Conservation (phyloP, 495 filamentous ascomycete genomes). For the Penicillium tannophilum region DNA sequence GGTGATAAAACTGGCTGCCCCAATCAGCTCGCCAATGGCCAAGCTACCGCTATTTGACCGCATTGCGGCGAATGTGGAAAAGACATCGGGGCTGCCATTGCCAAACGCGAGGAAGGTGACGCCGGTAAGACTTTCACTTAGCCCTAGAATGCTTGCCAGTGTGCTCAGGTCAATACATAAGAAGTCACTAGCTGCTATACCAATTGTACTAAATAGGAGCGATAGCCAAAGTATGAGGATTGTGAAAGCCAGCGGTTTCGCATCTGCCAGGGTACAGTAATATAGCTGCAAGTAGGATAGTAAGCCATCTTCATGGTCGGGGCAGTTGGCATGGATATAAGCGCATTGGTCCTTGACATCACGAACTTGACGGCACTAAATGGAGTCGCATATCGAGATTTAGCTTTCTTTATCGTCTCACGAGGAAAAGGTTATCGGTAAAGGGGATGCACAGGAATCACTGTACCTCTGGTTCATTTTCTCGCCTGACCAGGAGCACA, state of each 20-base stretch:
- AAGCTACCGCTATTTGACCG: conserved; percentile 92
- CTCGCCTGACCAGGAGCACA: conserved; percentile 25
- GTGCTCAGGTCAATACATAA: conserved; percentile 97
- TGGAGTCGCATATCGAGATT: conserved; percentile 22
- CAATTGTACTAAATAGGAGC: conserved; percentile 94
- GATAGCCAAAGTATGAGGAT: conserved; percentile 81
- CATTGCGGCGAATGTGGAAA: conserved; percentile 98
- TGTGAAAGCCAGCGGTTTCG: conserved; percentile 73
- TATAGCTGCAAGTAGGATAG: conserved; percentile 89
- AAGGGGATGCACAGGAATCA: neutral
- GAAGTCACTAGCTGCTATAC: conserved; percentile 98
- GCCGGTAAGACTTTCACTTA: conserved; percentile 95
- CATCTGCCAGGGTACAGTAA: conserved; percentile 76
- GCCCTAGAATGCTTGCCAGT: conserved; percentile 79
- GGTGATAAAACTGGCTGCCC: conserved; percentile 94
- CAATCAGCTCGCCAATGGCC: conserved; percentile 93
- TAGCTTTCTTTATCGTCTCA: conserved; percentile 24
- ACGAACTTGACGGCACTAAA: conserved; percentile 80
- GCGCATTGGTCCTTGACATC: conserved; percentile 77
- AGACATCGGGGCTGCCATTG: conserved; percentile 99
- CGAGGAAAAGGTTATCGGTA: neutral
- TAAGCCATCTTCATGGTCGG: conserved; percentile 86
- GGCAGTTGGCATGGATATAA: conserved; percentile 80
- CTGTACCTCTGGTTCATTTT: conserved; percentile 41
- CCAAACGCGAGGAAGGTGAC: conserved; percentile 97